Conservation (phyloP, 2,329 filamentous ascomycete genomes). For the Ceratocystis eucalypticola region DNA sequence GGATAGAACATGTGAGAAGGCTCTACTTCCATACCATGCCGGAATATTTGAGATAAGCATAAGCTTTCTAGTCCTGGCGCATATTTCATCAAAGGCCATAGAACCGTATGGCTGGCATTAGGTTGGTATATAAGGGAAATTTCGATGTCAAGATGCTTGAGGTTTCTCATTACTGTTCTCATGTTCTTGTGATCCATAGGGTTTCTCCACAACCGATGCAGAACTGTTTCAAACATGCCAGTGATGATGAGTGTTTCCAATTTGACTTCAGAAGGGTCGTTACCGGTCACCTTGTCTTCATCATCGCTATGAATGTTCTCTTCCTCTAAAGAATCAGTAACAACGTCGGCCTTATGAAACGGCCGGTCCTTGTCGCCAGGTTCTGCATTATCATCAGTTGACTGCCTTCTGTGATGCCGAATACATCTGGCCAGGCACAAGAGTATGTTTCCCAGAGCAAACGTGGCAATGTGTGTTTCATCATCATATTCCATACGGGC, state of each 20-base stretch:
- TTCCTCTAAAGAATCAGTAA: not conserved
- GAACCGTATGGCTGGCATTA: not conserved
- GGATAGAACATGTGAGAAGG: not conserved
- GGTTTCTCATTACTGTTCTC: conserved; percentile 29
- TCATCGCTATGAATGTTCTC: not conserved
- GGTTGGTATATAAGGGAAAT: conserved; percentile 21
- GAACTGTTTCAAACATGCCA: not conserved
- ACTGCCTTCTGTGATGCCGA: not conserved
- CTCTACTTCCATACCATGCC: not conserved
- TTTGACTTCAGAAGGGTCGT: not conserved
- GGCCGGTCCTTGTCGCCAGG: no score
- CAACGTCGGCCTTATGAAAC: not conserved
- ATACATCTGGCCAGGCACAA: not conserved
- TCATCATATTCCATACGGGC: not conserved
- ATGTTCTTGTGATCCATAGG: conserved; percentile 39
- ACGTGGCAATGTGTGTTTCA: not conserved
- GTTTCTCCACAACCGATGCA: conserved; percentile 34
- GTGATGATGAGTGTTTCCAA: not conserved
- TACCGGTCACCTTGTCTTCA: not conserved
- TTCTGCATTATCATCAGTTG: not conserved
- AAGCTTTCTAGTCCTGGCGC: not conserved
- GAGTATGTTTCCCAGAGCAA: not conserved
- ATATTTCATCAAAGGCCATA: not conserved
- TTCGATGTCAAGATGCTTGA: conserved; percentile 35
- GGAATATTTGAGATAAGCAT: not conserved